These are phyloP conservation scores for Elsinoe batatas DNA, from an alignment of 2,329 filamentous ascomycete species.

Conservation along the genomic window DNA sequence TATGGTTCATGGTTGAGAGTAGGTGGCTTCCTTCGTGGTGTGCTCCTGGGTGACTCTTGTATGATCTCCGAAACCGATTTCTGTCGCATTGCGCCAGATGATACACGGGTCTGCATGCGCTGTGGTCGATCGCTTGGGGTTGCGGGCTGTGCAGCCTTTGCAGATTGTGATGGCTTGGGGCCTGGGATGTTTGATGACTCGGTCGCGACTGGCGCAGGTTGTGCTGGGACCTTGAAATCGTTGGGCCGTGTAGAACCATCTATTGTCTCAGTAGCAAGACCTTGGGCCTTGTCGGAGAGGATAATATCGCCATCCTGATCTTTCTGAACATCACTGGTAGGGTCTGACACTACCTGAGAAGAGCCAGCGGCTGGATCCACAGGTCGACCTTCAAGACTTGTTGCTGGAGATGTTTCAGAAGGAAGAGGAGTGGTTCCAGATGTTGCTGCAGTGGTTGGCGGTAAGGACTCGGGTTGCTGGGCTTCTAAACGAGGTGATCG, in stretches of 20 bases:
- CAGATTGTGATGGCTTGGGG: constrained; percentile 21
- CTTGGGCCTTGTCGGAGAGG: constrained; percentile 13
- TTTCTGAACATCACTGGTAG: background rate
- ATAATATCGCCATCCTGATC: constrained; percentile 26
- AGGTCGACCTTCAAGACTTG: constrained; percentile 53
- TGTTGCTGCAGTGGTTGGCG: constrained; percentile 58
- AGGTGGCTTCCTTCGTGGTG: constrained; percentile 44
- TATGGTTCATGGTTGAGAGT: background rate
- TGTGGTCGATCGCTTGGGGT: constrained; percentile 21
- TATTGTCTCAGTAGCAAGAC: too few species aligned
- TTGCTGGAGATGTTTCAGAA: constrained; percentile 60
- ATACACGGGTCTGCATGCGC: constrained; percentile 59
- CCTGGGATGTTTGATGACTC: constrained; percentile 17
- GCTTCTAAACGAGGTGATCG: background rate
- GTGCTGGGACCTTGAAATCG: background rate
- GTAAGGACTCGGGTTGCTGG: constrained; percentile 32
- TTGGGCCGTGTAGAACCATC: background rate
- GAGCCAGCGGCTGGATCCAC: too few species aligned
- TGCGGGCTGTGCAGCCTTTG: constrained; percentile 17
- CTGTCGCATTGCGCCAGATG: constrained; percentile 59
- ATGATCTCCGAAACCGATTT: constrained; percentile 67
- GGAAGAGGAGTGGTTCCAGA: constrained; percentile 64
- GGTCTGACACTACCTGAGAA: too few species aligned
- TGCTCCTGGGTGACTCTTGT: constrained; percentile 42
- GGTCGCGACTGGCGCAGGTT: constrained; percentile 21